phyloP scores from a whole-genome alignment of 2,329 filamentous ascomycete genomes.

The Claviceps spartinae region DNA sequence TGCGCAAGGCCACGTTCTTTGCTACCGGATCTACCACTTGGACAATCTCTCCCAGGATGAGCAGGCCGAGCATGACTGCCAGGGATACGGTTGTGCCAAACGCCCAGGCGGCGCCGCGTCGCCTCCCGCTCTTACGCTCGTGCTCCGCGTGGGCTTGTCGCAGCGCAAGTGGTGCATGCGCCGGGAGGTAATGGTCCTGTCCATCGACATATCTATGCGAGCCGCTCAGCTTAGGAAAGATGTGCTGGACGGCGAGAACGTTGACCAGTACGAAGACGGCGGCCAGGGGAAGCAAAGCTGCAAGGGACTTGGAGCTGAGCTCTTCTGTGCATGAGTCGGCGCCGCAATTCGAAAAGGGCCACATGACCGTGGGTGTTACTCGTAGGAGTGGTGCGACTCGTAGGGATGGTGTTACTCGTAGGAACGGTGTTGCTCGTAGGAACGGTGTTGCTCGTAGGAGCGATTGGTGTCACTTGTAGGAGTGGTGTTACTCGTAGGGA shows the following conservation, averaged over 20 bases:
- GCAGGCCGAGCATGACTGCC: slow-evolving; percentile 61
- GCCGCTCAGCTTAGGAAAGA: slow-evolving; percentile 61
- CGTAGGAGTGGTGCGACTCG: no score
- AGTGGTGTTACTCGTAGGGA: no score
- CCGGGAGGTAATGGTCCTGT: slow-evolving; percentile 47
- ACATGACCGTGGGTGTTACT: slow-evolving; percentile 15
- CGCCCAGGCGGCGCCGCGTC: slow-evolving; percentile 44
- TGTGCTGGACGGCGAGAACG: slow-evolving; percentile 47
- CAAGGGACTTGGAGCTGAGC: slow-evolving; percentile 30
- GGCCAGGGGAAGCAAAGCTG: slow-evolving; percentile 57
- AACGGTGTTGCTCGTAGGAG: no score
- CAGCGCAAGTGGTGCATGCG: slow-evolving; percentile 46
- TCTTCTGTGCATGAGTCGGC: slow-evolving; percentile 40
- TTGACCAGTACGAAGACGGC: slow-evolving; percentile 54
- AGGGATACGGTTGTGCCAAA: slow-evolving; percentile 69
- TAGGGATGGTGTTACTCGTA: no score
- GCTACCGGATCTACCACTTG: slow-evolving; percentile 57
- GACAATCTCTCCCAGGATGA: slow-evolving; percentile 75
- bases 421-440: no score
- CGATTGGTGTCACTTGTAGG: no score
- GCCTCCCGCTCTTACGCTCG: slow-evolving; percentile 35
- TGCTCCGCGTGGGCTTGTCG: slow-evolving; percentile 47
- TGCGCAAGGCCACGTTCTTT: slow-evolving; percentile 50
- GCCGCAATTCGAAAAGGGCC: slow-evolving; percentile 36
- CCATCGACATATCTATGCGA: slow-evolving; percentile 35